Evolutionary conservation across 192 early-diverging fungal species (phyloP), one percentile per base, ranked within the genome.

Genomic region (Kickxella alabastrina): DNA sequence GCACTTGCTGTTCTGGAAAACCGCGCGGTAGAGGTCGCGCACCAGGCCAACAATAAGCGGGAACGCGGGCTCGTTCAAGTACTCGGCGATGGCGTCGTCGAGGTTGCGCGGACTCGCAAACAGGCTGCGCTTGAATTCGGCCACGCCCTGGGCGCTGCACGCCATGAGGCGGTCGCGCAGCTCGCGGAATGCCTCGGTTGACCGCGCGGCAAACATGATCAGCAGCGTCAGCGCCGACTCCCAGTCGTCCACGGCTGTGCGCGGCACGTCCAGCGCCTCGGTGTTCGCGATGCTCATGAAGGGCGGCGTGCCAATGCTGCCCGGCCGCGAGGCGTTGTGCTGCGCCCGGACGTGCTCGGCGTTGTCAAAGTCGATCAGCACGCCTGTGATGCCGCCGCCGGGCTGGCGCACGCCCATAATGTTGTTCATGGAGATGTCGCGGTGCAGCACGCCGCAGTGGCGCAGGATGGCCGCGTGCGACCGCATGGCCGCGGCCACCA

Each of bases 291-390:
- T 75, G 57, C 65, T 68, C 72, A 75, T 75, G 27, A 68, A 75
- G 24, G 72, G 72, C 1, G 52, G 56, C 0, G 72, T 75, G 22
- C 72, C 72, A 1, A 68, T 57, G 29, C 60, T 55, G n/a, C 65
- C 64, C 4, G 71, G 63, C 1, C 18, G 26, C 13, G 9, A n/a
- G 10, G 10, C 22, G 55, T 68, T 75, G 52, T 61, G 49, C 24
- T 34, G 38, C 1, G 54, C 55, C 9, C 19, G 17, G 2, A 27
- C 32, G 18, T 55, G 57, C 17, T 59, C 43, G 13, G 59, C 59
- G 36, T 75, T 59, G 46, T 75, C 72, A 49, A 62, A 75, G 50
- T 75, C 72, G 1, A 75, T 68, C 23, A 75, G 43, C 65, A 75
- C 63, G 6, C 72, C 71, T 10, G 55, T 54, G 39, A 68, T 22